These are phyloP conservation scores for Fraxinus sp. DNA, from an alignment of 305 asterid species.

Conservation along the genomic window DNA sequence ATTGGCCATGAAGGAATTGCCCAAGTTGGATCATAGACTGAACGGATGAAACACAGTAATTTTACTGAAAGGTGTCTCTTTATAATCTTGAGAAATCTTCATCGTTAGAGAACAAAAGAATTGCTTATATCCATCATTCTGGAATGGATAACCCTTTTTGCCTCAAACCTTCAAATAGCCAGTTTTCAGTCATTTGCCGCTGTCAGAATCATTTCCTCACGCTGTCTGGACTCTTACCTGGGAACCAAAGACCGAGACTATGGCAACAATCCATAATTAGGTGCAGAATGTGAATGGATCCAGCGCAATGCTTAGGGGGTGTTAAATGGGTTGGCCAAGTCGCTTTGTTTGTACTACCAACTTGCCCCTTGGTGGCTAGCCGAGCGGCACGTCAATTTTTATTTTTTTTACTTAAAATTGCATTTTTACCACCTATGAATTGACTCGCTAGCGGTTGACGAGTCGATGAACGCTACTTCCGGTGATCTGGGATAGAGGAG, in stretches of 20 bases:
- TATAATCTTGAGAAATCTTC: neutral
- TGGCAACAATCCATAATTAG: neutral
- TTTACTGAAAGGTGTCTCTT: neutral
- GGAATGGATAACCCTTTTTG: neutral
- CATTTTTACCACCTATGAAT: neutral
- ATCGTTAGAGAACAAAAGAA: neutral
- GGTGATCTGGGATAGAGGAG: neutral
- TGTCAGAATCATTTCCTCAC: neutral
- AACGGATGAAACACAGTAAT: neutral
- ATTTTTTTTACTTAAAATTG: neutral
- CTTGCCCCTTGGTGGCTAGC: neutral
- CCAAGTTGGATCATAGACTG: neutral
- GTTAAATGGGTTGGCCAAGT: neutral
- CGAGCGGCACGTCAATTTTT: neutral
- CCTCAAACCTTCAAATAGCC: neutral
- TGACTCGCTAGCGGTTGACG: neutral
- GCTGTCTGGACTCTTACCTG: neutral
- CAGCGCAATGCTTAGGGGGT: neutral
- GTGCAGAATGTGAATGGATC: neutral
- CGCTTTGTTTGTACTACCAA: neutral
- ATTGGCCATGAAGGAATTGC: neutral
- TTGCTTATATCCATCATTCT: neutral
- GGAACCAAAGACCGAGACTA: neutral
- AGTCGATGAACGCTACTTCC: neutral
- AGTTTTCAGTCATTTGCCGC: neutral